These are phyloP conservation scores for Polymyxa betae DNA, from an alignment of 208 protist species.

Conservation along the genomic window DNA sequence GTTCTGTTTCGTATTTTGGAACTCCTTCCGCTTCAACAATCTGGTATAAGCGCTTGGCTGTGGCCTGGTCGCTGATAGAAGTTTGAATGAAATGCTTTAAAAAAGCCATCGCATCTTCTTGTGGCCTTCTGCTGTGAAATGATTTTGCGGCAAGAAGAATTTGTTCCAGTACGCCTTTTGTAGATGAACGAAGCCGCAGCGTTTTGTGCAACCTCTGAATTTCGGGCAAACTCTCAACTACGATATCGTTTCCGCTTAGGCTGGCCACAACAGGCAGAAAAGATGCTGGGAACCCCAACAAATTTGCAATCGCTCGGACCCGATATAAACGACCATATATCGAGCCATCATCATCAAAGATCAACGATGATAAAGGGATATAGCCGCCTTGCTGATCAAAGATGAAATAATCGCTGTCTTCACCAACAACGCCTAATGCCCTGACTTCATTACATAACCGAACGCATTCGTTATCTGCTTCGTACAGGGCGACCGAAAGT, in stretches of 20 bases:
- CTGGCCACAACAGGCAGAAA: constrained; percentile 10
- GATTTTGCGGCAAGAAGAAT: neutral
- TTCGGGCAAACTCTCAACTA: neutral
- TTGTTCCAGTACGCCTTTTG: neutral
- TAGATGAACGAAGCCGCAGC: neutral
- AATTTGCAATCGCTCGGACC: neutral
- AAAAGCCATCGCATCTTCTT: neutral
- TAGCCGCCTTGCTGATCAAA: neutral
- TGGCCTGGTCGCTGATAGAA: neutral
- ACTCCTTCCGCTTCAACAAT: neutral
- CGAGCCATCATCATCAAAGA: constrained; percentile 21
- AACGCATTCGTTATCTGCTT: constrained; percentile 36
- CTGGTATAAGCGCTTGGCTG: neutral
- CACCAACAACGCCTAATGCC: neutral
- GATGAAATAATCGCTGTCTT: constrained; percentile 52
- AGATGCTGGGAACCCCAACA: neutral
- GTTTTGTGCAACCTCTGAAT: neutral
- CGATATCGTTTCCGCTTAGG: constrained; percentile 33
- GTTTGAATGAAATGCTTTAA: neutral
- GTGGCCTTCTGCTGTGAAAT: neutral
- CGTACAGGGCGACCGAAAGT: neutral
- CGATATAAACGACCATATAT: neutral
- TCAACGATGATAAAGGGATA: constrained; percentile 8
- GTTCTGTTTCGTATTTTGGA: neutral
- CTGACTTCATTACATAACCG: neutral